These are phyloP conservation scores for Elaeis oleifera DNA, from an alignment of 202 grass and related monocot species.

Conservation along the genomic window DNA sequence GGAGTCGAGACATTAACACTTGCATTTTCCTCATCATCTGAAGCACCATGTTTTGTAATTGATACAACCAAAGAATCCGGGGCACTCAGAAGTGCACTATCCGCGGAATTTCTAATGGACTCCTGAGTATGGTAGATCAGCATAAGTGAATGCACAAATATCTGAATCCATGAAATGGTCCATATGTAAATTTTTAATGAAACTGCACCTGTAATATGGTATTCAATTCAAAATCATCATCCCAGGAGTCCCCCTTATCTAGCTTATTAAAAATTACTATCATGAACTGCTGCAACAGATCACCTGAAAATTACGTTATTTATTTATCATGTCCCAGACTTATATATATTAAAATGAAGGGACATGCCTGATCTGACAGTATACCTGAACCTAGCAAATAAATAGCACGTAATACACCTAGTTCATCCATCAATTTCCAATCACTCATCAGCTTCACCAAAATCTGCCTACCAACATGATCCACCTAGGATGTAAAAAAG, in stretches of 20 bases:
- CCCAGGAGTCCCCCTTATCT: slow-evolving; percentile 78
- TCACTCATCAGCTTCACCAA: slow-evolving; percentile 66
- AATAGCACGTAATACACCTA: slow-evolving; percentile 73
- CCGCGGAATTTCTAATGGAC: slow-evolving; percentile 84
- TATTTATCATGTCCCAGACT: background rate
- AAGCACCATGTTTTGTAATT: slow-evolving; percentile 37
- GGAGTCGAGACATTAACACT: slow-evolving; percentile 27
- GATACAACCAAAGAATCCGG: slow-evolving; percentile 81
- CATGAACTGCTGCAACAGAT: slow-evolving; percentile 92
- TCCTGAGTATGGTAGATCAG: slow-evolving; percentile 47
- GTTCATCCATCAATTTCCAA: slow-evolving; percentile 92
- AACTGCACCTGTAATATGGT: slow-evolving; percentile 72
- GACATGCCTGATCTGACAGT: slow-evolving; percentile 1
- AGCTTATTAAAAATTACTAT: slow-evolving; percentile 77
- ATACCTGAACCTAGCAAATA: slow-evolving; percentile 93
- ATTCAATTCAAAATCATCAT: slow-evolving; percentile 96
- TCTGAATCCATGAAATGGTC: slow-evolving; percentile 1
- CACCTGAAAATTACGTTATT: slow-evolving; percentile 42
- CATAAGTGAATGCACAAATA: slow-evolving; percentile 18
- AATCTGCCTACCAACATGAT: slow-evolving; percentile 77
- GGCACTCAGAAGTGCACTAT: slow-evolving; percentile 63
- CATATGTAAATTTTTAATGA: slow-evolving; percentile 9
- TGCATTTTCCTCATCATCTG: slow-evolving; percentile 32
- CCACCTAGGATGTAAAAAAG: slow-evolving; percentile 35
- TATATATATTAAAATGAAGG: slow-evolving; percentile 1